Base-by-base conservation (phyloP, 208 protist genomes). In the Leishmania major region DNA sequence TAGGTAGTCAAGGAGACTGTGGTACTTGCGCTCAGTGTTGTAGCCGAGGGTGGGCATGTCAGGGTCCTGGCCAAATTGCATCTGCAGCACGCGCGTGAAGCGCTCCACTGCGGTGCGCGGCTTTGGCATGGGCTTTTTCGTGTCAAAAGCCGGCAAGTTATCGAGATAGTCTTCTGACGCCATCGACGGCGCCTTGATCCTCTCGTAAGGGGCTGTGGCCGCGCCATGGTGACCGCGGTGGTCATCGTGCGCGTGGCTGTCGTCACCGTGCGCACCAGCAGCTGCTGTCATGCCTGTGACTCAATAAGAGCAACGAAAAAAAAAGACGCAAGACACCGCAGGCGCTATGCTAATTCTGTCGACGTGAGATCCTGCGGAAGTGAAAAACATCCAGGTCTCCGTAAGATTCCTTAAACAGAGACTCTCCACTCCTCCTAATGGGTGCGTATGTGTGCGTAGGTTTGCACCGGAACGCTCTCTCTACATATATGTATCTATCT, bases 31-130 rank as follows among this genome's bases (percentile, higher is more conserved):
- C 83, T 94, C 87, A 25, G 84, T 45, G 37, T 86, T 85, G 71
- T 60, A 80, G 40, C 90, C 88, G 28, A 96, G 77, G 55, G 88
- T 75, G 22, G 91, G 91, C 81, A 96, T 92, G 55, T 94, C 93
- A 8, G 87, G 87, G 80, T 94, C 91, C 77, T 94, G 89, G 31
- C 88, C 90, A 55, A 86, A 91, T 84, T 94, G 89, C 80, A 91
- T 69, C 78, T 89, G 89, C 53, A 96, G 72, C 43, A 92, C 87
- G 1, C 86, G 82, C 25, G 88, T 89, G 75, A 95, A 94, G 57
- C 89, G 88, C 60, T 91, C 83, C 60, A 89, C 88, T 3, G 88
- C 83, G 67, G 69, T 87, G 70, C 91, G 89, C 22, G 90, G 83
- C 35, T 85, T 82, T 76, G 86, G 87, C 71, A 84, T 79, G 25